Conservation (phyloP, 768 basidiomycete genomes). For the Kwoniella bestiolae region DNA sequence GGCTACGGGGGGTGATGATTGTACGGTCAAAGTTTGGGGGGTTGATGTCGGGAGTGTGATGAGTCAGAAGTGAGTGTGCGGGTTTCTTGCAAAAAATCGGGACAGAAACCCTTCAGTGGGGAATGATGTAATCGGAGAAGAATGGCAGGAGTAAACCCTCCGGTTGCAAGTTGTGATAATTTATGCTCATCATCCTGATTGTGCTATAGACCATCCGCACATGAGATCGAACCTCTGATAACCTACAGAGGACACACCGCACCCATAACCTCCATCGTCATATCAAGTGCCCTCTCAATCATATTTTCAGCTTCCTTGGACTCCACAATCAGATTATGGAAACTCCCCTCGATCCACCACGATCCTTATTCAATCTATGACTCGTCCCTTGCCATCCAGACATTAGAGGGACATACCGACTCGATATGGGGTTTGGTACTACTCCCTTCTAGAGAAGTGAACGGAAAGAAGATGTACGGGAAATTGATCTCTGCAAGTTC, state of each 20-base stretch:
- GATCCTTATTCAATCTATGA: constrained; percentile 93
- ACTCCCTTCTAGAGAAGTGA: constrained; percentile 60
- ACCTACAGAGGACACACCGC: constrained; percentile 93
- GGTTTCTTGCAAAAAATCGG: neutral
- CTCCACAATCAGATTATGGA: constrained; percentile 90
- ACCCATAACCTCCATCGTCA: constrained; percentile 77
- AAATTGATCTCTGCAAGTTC: constrained; percentile 87
- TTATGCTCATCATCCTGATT: constrained; percentile 3
- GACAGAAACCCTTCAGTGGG: too few species aligned
- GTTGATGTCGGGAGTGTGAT: constrained; percentile 76
- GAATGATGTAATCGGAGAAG: too few species aligned
- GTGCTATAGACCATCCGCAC: constrained; percentile 20
- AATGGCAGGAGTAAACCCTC: too few species aligned
- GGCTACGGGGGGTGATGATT: constrained; percentile 94
- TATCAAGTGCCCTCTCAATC: constrained; percentile 66
- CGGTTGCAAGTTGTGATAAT: too few species aligned
- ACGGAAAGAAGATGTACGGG: constrained; percentile 58
- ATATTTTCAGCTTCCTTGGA: constrained; percentile 93
- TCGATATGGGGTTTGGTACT: constrained; percentile 95
- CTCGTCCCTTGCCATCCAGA: constrained; percentile 72
- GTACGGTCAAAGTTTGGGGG: constrained; percentile 94
- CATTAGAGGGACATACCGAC: constrained; percentile 90
- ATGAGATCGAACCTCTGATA: constrained; percentile 86
- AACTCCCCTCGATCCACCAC: constrained; percentile 72
- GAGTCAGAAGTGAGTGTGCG: constrained; percentile 74